A percentile compares a stretch with the other conserved stretches of the same genome.
These are phyloP conservation scores for Cyberlindnera suaveolens DNA, from an alignment of 805 yeast genomes.

Conservation along the genomic window DNA sequence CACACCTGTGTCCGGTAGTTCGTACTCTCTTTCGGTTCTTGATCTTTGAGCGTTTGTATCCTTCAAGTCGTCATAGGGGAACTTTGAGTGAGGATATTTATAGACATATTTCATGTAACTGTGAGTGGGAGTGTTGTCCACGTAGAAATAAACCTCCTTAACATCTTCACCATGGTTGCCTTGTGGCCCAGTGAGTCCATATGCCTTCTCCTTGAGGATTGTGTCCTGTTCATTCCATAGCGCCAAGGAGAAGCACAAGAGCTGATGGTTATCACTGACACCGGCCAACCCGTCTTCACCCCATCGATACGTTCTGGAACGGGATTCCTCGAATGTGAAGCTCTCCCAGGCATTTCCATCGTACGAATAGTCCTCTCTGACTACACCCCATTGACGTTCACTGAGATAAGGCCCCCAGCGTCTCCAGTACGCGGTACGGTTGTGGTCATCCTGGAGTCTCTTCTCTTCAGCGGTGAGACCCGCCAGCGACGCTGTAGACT, in stretches of 20 bases:
- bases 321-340: slow-evolving; percentile 81
- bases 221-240: slow-evolving; percentile 89
- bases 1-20: slow-evolving; percentile 73
- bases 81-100: slow-evolving; percentile 85
- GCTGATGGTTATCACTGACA: slow-evolving; percentile 75
- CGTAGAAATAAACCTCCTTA: slow-evolving; percentile 75
- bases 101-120: slow-evolving; percentile 86
- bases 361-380: slow-evolving; percentile 80
- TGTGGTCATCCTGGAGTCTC: slow-evolving; percentile 28
- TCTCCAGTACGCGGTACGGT: slow-evolving; percentile 55
- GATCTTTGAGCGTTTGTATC: slow-evolving; percentile 60
- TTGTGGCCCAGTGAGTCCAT: slow-evolving; percentile 86
- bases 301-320: slow-evolving; percentile 83
- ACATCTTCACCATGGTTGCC: slow-evolving; percentile 98
- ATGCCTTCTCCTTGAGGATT: slow-evolving; percentile 76
- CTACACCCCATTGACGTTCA: slow-evolving; percentile 79
- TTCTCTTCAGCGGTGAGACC: slow-evolving; percentile 30
- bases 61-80: slow-evolving; percentile 73
- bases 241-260: slow-evolving; percentile 71
- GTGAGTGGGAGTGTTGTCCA: slow-evolving; percentile 91
- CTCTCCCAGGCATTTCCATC: slow-evolving; percentile 89
- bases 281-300: slow-evolving; percentile 96
- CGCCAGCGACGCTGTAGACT: slow-evolving; percentile 21
- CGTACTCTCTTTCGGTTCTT: slow-evolving; percentile 69
- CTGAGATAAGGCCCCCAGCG: slow-evolving; percentile 90